Base-by-base conservation (phyloP, 2,329 filamentous ascomycete genomes). In the Dichotomopilus funicola region DNA sequence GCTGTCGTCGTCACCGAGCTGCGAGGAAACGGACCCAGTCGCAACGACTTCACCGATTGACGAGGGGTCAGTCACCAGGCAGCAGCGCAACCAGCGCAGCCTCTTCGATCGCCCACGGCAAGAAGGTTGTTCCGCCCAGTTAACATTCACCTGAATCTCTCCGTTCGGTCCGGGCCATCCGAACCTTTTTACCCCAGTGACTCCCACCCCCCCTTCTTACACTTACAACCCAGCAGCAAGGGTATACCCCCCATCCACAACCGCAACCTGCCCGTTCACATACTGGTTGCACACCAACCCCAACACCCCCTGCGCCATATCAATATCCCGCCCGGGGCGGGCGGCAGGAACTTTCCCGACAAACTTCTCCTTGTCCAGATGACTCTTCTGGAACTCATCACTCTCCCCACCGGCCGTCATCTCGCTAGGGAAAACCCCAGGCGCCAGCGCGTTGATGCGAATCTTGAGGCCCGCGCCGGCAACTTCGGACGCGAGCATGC, bases 361-460 rank as follows among this genome's bases (percentile, higher is more conserved):
- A 62, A 85, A 86, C 53, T 76, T 75, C 12, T 81, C 77, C 62
- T 75, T 75, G 38, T 78, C 78, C 36, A 83, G 75, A 54, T 80
- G 72, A 63, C 86, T 77, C 71, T 86, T 88, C 60, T 81, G 78
- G 36, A 65, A 65, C 13, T 72, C 71, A 13, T 75, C 72, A 34
- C 74, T 77, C 10, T 69, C 72, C 3, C 68, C 19, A 27, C 19
- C 68, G 1, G 81, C 78, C 41, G 83, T 85, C 86, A 88, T 89
- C 78, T 88, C 87, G 65, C 84, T 86, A 13, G 83, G 85, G 63
- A 81, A 80, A 34, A 87, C 78, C 37, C 87, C 87, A 0, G 88
- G 88, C 0, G 88, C 88, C 58, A 89, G 88, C 42, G 85, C 82
- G 65, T 91, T 79, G 40, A 87, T 78, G 62, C 90, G 88, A 42